A percentile compares a stretch with the other conserved stretches of the same genome.
Evolutionary conservation across 2,329 filamentous ascomycete species (phyloP).

Genomic region (Chaetomium strumarium): DNA sequence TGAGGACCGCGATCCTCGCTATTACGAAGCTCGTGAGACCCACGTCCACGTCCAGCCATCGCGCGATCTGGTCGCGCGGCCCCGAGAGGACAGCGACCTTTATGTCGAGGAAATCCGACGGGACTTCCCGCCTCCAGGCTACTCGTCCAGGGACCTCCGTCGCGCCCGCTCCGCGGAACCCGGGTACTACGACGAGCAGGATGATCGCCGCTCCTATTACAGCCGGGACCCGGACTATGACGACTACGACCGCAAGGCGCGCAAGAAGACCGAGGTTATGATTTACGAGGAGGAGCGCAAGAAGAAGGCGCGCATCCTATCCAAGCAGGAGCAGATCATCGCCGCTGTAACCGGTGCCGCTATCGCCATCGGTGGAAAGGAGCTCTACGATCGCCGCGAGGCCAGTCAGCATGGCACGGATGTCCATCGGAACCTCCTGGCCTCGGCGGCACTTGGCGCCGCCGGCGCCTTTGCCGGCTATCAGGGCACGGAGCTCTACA

Average conservation of each 20-base stretch:
- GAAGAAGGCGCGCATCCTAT: constrained; percentile 46
- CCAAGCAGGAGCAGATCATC: constrained; percentile 60
- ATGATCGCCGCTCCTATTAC: constrained; percentile 36
- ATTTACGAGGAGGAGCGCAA: constrained; percentile 55
- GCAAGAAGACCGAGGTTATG: constrained; percentile 44
- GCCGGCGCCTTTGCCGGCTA: constrained; percentile 60
- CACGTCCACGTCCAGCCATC: constrained; percentile 40
- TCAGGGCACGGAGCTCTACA: constrained; percentile 57
- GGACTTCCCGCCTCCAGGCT: constrained; percentile 72
- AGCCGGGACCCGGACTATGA: constrained; percentile 39
- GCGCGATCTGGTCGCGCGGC: constrained; percentile 51
- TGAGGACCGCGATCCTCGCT: constrained; percentile 47
- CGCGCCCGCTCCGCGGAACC: constrained; percentile 61
- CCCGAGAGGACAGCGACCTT: constrained; percentile 67
- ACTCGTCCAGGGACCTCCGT: constrained; percentile 44
- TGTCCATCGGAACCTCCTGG: constrained; percentile 52
- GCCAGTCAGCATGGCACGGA: constrained; percentile 45
- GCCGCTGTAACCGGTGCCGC: constrained; percentile 61
- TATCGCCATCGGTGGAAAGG: constrained; percentile 59
- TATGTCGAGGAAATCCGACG: constrained; percentile 77
- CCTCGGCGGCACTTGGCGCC: constrained; percentile 56
- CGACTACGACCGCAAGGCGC: constrained; percentile 41
- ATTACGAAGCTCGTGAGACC: constrained; percentile 47
- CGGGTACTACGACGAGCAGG: constrained; percentile 54
- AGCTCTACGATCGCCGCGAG: constrained; percentile 58